Evolutionary conservation across 352 stramenopile genomes (phyloP), one percentile per base, ranked within the genome.

Genomic region (Phytophthora lateralis): DNA sequence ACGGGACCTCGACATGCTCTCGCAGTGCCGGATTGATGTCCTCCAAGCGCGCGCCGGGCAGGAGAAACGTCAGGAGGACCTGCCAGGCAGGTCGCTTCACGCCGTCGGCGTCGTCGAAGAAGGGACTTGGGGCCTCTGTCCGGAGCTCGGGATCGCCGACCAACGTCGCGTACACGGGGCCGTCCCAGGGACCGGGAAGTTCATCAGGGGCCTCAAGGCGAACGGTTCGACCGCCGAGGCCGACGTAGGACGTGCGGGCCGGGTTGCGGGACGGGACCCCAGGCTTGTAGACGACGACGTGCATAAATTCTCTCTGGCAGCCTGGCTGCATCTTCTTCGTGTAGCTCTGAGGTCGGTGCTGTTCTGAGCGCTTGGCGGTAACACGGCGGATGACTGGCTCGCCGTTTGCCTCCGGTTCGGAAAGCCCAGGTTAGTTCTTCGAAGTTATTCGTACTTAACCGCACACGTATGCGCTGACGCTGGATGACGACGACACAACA

Each of bases 381-480:
- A 55, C 42, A 55, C 44, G 34, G 26, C 34, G 18, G 57, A 63
- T 57, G 55, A 12, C 46, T 45, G 45, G 46, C 15, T 63, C 45
- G 26, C 45, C 38, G 55, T 45, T 63, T 18, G 34, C 18, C 10
- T 29, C 35, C 55, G 55, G 45, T 57, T 57, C 55, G 55, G 37
- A 57, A 57, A 51, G 29, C 27, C 44, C 43, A n/a, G 17, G 49
- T 55, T 10, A 7, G 42, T 51, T 37, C 52, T 43, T 7, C 37
- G 37, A 43, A 1, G 5, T 43, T 43, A 6, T 61, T 51, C 41
- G 52, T 44, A 60, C 52, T 45, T 60, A 60, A 52, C 39, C 37
- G 37, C 37, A 47, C 41, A 47, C 21, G n/a, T n/a, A n/a, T n/a
- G n/a, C n/a, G n/a, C n/a, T n/a, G n/a, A n/a, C n/a, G n/a, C n/a